These are phyloP conservation scores for Zhuliangozyma parablackwelliae DNA, from an alignment of 1,139 yeast genomes.

Conservation along the genomic window DNA sequence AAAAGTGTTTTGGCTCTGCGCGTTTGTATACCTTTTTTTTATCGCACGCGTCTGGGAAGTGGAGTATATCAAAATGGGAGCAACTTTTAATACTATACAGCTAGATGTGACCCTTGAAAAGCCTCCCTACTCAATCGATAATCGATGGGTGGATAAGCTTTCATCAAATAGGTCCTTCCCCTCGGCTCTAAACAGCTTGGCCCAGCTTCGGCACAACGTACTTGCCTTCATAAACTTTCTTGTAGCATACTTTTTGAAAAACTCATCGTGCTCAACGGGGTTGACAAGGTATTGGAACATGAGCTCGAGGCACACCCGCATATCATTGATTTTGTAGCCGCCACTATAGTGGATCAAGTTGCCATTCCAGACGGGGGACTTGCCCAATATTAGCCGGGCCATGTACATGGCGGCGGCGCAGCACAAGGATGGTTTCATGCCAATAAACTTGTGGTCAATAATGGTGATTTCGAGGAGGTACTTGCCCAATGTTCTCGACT, in stretches of 20 bases:
- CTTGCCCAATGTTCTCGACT: constrained; percentile 87
- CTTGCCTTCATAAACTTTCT: constrained; percentile 91
- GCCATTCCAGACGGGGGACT: constrained; percentile 72
- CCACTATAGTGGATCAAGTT: constrained; percentile 87
- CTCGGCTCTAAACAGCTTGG: constrained; percentile 52
- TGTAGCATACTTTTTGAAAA: constrained; percentile 89
- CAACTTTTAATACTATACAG: not conserved
- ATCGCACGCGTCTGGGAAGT: too few relatives aligned
- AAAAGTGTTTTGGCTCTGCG: too few relatives aligned
- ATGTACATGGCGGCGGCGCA: constrained; percentile 92
- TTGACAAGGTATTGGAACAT: constrained; percentile 73
- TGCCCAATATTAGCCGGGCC: constrained; percentile 72
- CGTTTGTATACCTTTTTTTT: too few relatives aligned
- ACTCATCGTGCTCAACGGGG: constrained; percentile 90
- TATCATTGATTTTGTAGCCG: constrained; percentile 74
- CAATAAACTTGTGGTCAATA: constrained; percentile 77
- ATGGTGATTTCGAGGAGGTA: constrained; percentile 78
- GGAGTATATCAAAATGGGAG: not conserved
- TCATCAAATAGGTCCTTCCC: constrained; percentile 24
- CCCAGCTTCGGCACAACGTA: constrained; percentile 87
- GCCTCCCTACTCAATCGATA: constrained; percentile 7
- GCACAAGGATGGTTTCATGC: constrained; percentile 74
- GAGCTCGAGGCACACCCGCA: constrained; percentile 67
- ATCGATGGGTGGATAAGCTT: constrained; percentile 12
- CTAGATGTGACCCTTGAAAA: not conserved